Evolutionary conservation across 208 protist species (phyloP).

Genomic region (Blastocrithidia nonstop): DNA sequence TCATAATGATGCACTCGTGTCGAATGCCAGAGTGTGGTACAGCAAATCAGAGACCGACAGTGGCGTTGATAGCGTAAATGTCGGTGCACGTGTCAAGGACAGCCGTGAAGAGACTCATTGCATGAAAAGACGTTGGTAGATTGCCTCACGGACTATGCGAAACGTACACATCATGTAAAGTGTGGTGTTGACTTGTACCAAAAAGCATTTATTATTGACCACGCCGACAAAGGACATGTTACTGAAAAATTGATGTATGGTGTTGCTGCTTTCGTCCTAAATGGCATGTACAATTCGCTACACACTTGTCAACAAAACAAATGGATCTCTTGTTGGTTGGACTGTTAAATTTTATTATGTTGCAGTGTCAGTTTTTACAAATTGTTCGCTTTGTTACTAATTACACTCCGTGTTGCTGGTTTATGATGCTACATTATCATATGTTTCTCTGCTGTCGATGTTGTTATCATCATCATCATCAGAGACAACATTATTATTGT

Average conservation of each 20-base stretch:
- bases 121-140: constrained; percentile 71
- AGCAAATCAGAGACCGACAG: constrained; percentile 26
- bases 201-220: constrained; percentile 24
- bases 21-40: constrained; percentile 24
- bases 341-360: too few species aligned
- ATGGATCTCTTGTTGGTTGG: too few species aligned
- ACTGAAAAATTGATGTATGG: constrained; percentile 29
- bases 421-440: too few species aligned
- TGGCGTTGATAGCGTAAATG: constrained; percentile 20
- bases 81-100: constrained; percentile 16
- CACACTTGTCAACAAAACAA: constrained; percentile 30
- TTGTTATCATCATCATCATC: too few species aligned
- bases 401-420: too few species aligned
- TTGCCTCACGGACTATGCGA: constrained; percentile 30
- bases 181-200: constrained; percentile 60
- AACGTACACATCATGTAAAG: constrained; percentile 55
- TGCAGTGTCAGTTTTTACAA: too few species aligned
- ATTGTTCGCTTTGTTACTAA: too few species aligned
- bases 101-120: constrained; percentile 52
- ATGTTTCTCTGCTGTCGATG: too few species aligned
- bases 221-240: constrained; percentile 44
- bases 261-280: constrained; percentile 17
- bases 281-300: constrained; percentile 25
- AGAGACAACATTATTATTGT: too few species aligned
- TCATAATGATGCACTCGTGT: too few species aligned